These are phyloP conservation scores for Dicorynia guianensis DNA, from an alignment of 306 rosid species.

Conservation along the genomic window DNA sequence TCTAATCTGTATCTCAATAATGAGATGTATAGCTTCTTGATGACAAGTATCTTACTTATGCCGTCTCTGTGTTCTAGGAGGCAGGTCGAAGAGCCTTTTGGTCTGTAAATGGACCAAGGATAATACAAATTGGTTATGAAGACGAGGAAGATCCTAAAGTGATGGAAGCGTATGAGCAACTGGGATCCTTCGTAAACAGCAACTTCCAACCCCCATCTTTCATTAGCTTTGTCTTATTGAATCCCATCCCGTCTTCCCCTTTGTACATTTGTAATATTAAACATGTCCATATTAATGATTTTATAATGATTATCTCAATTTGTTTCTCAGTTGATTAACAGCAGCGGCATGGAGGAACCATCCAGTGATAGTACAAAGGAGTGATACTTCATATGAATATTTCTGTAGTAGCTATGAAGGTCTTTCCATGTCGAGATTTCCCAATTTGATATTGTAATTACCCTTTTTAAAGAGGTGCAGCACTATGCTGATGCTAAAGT, in stretches of 20 bases:
- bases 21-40: not conserved
- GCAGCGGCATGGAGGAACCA: constrained; percentile 63
- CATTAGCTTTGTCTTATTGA: constrained; percentile 9
- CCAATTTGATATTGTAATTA: constrained; percentile 26
- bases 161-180: constrained; percentile 88
- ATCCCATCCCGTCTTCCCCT: not conserved
- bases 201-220: not conserved
- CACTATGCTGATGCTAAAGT: not conserved
- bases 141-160: constrained; percentile 89
- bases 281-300: constrained; percentile 16
- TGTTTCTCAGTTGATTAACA: constrained; percentile 68
- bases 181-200: constrained; percentile 86
- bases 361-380: constrained; percentile 49
- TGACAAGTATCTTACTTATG: not conserved
- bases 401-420: constrained; percentile 15
- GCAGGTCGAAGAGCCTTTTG: constrained; percentile 94
- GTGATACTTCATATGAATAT: constrained; percentile 12
- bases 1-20: constrained; percentile 10
- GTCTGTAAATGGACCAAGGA: constrained; percentile 94
- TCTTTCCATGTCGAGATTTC: constrained; percentile 14
- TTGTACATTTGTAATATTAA: constrained; percentile 8
- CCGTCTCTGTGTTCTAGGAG: constrained; percentile 57
- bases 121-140: constrained; percentile 88
- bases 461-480: constrained; percentile 27
- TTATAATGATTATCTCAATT: constrained; percentile 25